Conservation (phyloP, 1,284 basidiomycete genomes). For the Trametes sp. region DNA sequence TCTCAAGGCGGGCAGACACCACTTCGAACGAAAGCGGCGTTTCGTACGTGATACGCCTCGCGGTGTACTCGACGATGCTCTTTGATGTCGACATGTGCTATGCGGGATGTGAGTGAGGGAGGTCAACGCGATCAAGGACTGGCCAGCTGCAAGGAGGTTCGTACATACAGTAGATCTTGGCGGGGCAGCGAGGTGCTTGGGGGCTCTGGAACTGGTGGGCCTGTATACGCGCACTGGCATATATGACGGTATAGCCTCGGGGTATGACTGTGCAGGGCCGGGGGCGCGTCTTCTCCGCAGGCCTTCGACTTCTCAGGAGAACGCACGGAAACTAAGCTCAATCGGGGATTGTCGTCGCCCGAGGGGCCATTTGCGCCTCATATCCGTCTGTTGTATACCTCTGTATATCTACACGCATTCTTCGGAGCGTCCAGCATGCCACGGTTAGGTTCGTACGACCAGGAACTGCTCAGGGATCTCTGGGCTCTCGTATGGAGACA, state of each 20-base stretch:
- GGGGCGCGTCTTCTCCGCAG: neutral
- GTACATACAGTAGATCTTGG: too few relatives aligned
- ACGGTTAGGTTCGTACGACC: conserved; percentile 58
- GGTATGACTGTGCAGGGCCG: conserved; percentile 8
- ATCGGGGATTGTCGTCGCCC: too few relatives aligned
- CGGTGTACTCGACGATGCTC: conserved; percentile 36
- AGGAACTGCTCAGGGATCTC: conserved; percentile 78
- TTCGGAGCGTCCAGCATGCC: neutral
- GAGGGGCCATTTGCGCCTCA: too few relatives aligned
- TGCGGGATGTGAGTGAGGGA: neutral
- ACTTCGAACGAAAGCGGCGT: conserved; percentile 50
- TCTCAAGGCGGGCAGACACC: conserved; percentile 54
- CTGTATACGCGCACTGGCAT: neutral
- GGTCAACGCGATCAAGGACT: too few relatives aligned
- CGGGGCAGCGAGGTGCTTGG: too few relatives aligned
- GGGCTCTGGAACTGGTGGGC: too few relatives aligned
- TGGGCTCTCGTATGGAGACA: conserved; percentile 64
- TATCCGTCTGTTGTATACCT: too few relatives aligned
- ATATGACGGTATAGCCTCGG: conserved; percentile 3
- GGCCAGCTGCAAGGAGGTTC: too few relatives aligned
- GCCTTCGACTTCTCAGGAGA: too few relatives aligned
- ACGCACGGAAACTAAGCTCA: too few relatives aligned
- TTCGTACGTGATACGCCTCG: conserved; percentile 54
- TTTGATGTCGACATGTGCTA: conserved; percentile 27
- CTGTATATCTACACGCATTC: too few relatives aligned